A percentile compares a stretch with the other conserved stretches of the same genome.
These are phyloP conservation scores for Inga laurina DNA, from an alignment of 306 rosid species.

Conservation along the genomic window DNA sequence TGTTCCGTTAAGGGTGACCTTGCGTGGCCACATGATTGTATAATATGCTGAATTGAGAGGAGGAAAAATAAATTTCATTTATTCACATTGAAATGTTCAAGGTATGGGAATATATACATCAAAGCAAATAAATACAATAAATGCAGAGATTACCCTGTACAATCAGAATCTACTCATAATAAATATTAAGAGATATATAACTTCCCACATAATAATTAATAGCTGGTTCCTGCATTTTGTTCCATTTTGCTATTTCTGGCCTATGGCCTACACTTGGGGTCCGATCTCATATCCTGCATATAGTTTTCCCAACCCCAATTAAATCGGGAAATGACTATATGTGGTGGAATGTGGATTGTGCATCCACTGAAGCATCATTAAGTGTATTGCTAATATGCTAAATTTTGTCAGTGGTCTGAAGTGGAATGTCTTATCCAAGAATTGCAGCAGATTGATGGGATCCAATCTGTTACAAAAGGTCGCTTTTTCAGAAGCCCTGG, in stretches of 20 bases:
- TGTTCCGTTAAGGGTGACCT: not conserved
- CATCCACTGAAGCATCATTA: conserved; percentile 22
- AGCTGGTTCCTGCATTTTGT: not conserved
- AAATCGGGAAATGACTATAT: not conserved
- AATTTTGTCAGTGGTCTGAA: conserved; percentile 79
- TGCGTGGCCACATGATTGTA: not conserved
- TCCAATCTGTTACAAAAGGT: conserved; percentile 81
- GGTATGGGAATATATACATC: not conserved
- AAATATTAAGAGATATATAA: not conserved
- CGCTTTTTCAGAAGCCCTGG: conserved; percentile 93
- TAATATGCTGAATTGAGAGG: not conserved
- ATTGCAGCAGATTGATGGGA: conserved; percentile 72
- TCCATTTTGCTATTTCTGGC: not conserved
- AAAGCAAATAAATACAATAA: not conserved
- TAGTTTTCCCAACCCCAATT: conserved; percentile 16
- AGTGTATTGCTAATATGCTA: conserved; percentile 16
- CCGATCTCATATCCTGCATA: not conserved
- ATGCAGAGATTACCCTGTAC: not conserved
- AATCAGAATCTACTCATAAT: not conserved
- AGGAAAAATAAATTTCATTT: not conserved
- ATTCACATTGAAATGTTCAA: not conserved
- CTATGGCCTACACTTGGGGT: not conserved
- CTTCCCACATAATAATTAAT: not conserved
- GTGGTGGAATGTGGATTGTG: conserved; percentile 10
- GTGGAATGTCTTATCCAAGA: conserved; percentile 77